phyloP scores from a whole-genome alignment of 78 protist species.

The Dictyostelium purpureum region DNA sequence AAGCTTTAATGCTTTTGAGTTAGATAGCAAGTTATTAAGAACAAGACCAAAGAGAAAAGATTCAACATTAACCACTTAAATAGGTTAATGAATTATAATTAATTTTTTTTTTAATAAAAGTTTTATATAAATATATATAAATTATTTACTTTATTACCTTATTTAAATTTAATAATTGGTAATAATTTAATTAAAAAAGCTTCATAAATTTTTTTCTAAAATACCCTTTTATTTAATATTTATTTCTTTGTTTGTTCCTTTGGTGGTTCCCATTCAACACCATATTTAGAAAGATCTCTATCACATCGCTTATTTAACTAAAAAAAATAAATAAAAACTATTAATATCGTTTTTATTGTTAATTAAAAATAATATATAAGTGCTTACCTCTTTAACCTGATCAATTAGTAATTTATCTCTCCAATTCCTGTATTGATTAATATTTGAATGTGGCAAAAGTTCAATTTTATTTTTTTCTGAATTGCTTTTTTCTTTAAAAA shows the following conservation, averaged over 20 bases:
- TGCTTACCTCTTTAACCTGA: not conserved
- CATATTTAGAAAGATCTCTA: not conserved
- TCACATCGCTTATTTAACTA: not conserved
- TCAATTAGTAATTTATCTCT: not conserved
- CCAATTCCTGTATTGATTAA: not conserved
- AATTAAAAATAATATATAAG: not conserved
- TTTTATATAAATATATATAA: too few species aligned
- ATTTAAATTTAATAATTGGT: not conserved
- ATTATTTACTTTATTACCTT: too few species aligned
- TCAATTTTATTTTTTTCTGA: not conserved
- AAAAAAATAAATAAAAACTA: not conserved
- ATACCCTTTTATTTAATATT: too few species aligned
- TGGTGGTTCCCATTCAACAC: not conserved
- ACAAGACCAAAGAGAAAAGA: not conserved
- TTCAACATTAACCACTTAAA: too few species aligned
- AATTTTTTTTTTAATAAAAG: too few species aligned
- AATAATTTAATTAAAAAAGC: too few species aligned
- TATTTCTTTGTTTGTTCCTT: too few species aligned
- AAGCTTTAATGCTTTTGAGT: not conserved
- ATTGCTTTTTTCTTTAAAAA: not conserved
- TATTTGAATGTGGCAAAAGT: not conserved
- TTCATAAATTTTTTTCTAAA: too few species aligned
- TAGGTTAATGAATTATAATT: too few species aligned
- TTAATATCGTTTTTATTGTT: not conserved
- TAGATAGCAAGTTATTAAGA: not conserved